Evolutionary conservation across 768 basidiomycete species (phyloP).

Genomic region (Termitomyces bulborhizus): DNA sequence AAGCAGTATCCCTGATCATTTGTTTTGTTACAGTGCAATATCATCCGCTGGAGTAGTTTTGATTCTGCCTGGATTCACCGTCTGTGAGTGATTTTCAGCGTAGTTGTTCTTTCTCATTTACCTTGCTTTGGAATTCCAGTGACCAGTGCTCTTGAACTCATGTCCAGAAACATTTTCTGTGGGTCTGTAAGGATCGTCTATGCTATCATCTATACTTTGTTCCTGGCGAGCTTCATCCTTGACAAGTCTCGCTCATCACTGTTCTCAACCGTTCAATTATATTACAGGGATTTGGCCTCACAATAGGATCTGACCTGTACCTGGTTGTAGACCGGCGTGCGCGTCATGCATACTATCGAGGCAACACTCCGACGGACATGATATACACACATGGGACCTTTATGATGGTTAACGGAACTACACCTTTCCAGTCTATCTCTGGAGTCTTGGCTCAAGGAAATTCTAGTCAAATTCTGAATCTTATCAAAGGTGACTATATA

Average conservation of each 20-base stretch:
- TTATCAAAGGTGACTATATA: slow-evolving; percentile 36
- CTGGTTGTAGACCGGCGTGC: slow-evolving; percentile 62
- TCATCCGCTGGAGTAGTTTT: slow-evolving; percentile 88
- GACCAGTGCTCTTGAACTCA: slow-evolving; percentile 72
- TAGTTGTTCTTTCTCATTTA: neutral
- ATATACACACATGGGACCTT: slow-evolving; percentile 53
- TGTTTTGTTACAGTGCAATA: slow-evolving; percentile 88
- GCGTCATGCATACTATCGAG: slow-evolving; percentile 41
- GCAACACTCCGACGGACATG: slow-evolving; percentile 31
- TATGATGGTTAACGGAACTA: slow-evolving; percentile 38
- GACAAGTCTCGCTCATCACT: neutral
- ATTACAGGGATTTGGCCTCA: slow-evolving; percentile 71
- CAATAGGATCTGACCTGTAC: slow-evolving; percentile 79
- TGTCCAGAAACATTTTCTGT: slow-evolving; percentile 75
- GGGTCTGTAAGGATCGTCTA: slow-evolving; percentile 82
- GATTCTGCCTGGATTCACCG: slow-evolving; percentile 83
- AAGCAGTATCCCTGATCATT: slow-evolving; percentile 63
- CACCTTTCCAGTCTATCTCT: slow-evolving; percentile 25
- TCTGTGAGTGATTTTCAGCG: slow-evolving; percentile 44
- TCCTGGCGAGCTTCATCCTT: slow-evolving; percentile 43
- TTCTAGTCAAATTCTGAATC: slow-evolving; percentile 32
- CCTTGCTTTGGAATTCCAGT: slow-evolving; percentile 33
- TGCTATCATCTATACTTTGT: slow-evolving; percentile 81
- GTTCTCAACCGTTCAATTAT: neutral
- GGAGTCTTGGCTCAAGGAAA: slow-evolving; percentile 44